Base-by-base conservation (phyloP, 2,329 filamentous ascomycete species). In the Trichophyton rubrum region DNA sequence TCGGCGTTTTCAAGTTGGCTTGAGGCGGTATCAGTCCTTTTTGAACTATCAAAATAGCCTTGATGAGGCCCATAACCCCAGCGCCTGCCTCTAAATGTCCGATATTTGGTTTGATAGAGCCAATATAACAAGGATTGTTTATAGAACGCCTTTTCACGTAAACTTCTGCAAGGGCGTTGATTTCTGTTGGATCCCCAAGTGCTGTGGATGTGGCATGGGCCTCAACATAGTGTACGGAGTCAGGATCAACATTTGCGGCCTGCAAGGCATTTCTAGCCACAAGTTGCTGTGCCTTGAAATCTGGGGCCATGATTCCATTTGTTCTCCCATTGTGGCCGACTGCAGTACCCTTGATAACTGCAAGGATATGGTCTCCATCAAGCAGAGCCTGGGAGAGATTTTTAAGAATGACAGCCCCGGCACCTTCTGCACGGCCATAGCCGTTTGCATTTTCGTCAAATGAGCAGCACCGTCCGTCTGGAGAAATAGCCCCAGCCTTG, bases 211-310 rank as follows among this genome's bases (percentile, higher is more conserved):
- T 92, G 17, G 86, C 88, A 72, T 92, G 88, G 84, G 90, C 88
- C 73, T 91, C 88, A 7, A 91, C 82, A 68, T 90, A 91, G 72
- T 83, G 83, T 60, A 91, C 81, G 65, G 89, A 85, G 51, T 83
- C 79, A 6, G 73, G 68, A 6, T 69, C 62, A 1, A 73, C 60
- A 3, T 63, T 64, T 20, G 70, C 67, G 1, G 63, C 41, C 0
- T 63, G 56, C 33, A 72, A 58, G 11, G 72, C 63, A 13, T 66
- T 57, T n/a, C 63, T 49, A 53, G 67, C 69, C 7, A 73, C 57
- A 6, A 60, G 60, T 6, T 64, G 55, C 49, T 74, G 72, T 24
- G 68, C 64, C 8, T 66, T 66, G 35, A 62, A 67, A 53, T 70
- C 68, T 1, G 73, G 71, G 35, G 66, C 67, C 5, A 72, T 74